Conservation (phyloP, 2,329 filamentous ascomycete genomes). For the Pseudopithomyces maydicus region DNA sequence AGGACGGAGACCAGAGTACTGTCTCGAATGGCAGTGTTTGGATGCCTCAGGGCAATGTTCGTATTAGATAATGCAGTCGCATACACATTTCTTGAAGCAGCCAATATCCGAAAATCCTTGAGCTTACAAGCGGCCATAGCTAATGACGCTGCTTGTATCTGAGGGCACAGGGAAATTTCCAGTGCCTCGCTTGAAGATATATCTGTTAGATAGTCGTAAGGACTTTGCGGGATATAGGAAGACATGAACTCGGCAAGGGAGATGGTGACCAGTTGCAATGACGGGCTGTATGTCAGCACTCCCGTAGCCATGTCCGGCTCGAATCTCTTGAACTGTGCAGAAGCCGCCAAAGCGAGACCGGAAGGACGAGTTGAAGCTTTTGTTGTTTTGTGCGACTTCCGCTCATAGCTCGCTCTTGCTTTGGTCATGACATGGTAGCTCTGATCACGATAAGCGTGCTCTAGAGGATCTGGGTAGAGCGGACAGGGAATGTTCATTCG, state of each 20-base stretch:
- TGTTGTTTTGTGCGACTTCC: background rate
- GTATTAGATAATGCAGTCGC: conserved; percentile 12
- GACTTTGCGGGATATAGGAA: conserved; percentile 22
- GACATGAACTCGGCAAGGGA: conserved; percentile 20
- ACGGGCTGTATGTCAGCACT: background rate
- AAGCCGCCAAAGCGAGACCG: background rate
- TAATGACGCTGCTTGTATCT: conserved; percentile 15
- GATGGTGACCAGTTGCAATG: background rate
- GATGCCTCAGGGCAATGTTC: conserved; percentile 13
- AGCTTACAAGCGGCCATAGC: conserved; percentile 16
- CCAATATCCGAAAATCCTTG: conserved; percentile 8
- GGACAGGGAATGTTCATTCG: conserved; percentile 18
- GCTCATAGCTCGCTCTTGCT: conserved; percentile 14
- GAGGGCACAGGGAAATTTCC: conserved; percentile 3
- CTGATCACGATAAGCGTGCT: conserved; percentile 20
- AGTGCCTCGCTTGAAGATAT: conserved; percentile 1
- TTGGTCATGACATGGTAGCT: conserved; percentile 14
- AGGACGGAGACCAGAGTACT: conserved; percentile 20
- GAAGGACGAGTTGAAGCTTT: background rate
- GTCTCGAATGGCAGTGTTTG: conserved; percentile 10
- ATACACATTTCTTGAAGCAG: conserved; percentile 14
- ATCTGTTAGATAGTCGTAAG: conserved; percentile 20
- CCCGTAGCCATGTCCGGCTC: background rate
- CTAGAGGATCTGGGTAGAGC: conserved; percentile 20
- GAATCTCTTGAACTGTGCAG: background rate